Evolutionary conservation across 177 flowering plant genomes (phyloP).

Genomic region (Tripterygium wilfordii): DNA sequence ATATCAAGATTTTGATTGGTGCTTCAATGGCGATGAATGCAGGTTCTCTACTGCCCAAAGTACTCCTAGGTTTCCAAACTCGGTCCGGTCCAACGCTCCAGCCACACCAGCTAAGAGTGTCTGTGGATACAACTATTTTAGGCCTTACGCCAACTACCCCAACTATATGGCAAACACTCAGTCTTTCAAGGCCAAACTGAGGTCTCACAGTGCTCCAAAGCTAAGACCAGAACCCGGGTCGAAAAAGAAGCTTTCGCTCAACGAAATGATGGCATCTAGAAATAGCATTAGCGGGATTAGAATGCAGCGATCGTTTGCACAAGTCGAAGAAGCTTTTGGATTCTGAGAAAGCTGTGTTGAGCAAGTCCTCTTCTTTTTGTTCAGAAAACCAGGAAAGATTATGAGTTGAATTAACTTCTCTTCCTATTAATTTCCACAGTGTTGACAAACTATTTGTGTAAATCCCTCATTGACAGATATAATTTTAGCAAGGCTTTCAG

Average conservation of each 20-base stretch:
- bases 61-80: conserved; percentile 61
- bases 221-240: conserved; percentile 73
- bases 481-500: no score
- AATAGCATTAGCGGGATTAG: conserved; percentile 69
- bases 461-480: no score
- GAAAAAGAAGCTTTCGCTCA: conserved; percentile 61
- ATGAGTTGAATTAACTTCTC: no score
- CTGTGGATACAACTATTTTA: conserved; percentile 48
- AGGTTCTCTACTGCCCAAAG: conserved; percentile 75
- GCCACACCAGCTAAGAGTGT: conserved; percentile 74
- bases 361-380: no score
- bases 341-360: no score
- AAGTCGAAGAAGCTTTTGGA: no score
- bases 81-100: conserved; percentile 32
- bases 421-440: no score
- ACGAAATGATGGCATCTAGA: conserved; percentile 72
- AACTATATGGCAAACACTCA: conserved; percentile 82
- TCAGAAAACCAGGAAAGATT: no score
- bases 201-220: conserved; percentile 87
- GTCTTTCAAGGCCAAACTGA: conserved; percentile 69
- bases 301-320: conserved; percentile 71
- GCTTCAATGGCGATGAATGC: conserved; percentile 50
- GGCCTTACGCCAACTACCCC: conserved; percentile 51
- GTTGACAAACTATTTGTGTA: no score
- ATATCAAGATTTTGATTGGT: conserved; percentile 58